Conservation (phyloP, 305 asterid species). For the Ajuga reptans region DNA sequence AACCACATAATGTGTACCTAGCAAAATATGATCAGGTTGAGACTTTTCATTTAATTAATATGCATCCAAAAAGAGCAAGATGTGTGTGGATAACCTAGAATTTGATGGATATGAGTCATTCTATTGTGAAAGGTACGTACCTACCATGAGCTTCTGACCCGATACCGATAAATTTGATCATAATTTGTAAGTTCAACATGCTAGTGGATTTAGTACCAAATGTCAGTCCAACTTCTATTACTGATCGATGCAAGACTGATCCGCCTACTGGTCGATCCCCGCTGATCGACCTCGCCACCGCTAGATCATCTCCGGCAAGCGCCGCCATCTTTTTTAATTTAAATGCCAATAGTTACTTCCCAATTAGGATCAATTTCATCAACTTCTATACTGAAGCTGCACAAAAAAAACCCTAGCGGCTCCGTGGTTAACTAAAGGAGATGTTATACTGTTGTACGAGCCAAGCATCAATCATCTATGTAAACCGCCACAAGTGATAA, state of each 20-base stretch:
- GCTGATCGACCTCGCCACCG: slow-evolving; percentile 49
- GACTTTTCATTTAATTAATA: slow-evolving; percentile 16
- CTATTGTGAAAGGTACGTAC: slow-evolving; percentile 41
- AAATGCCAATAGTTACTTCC: not conserved
- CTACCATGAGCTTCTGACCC: slow-evolving; percentile 99
- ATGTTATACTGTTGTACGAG: too few species aligned
- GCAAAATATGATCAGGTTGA: slow-evolving; percentile 20
- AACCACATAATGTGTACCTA: slow-evolving; percentile 90
- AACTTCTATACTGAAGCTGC: slow-evolving; percentile 23
- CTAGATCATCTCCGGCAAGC: slow-evolving; percentile 40
- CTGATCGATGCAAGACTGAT: slow-evolving; percentile 50
- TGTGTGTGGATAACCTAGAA: not conserved
- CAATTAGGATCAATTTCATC: not conserved
- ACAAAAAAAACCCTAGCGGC: too few species aligned
- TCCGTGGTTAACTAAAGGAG: too few species aligned
- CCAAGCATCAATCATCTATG: too few species aligned
- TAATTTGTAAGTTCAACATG: too few species aligned
- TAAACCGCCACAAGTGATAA: too few species aligned
- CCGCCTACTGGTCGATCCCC: slow-evolving; percentile 45
- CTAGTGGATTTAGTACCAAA: too few species aligned
- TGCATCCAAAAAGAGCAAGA: slow-evolving; percentile 1
- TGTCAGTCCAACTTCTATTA: slow-evolving; percentile 61
- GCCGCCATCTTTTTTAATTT: slow-evolving; percentile 32
- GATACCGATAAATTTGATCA: too few species aligned
- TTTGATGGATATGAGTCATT: slow-evolving; percentile 4